Conservation (phyloP, 2,329 filamentous ascomycete genomes). For the Penicillium sp. region DNA sequence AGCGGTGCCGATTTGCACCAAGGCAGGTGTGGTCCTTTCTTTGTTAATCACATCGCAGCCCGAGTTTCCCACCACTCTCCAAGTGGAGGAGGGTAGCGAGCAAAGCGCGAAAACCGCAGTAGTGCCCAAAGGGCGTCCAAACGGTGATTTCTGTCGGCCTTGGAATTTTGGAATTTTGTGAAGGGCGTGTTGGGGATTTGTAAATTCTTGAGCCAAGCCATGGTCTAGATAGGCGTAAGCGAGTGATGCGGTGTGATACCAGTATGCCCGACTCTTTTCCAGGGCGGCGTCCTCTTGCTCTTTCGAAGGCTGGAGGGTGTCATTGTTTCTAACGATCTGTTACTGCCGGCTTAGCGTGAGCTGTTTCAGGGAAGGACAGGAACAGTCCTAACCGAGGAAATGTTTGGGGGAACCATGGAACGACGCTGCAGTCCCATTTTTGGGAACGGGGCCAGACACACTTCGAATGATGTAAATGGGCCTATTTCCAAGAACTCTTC, state of each 20-base stretch:
- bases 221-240: not conserved
- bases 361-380: too few species aligned
- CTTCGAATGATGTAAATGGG: too few species aligned
- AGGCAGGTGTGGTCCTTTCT: not conserved
- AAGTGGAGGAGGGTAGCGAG: constrained; percentile 6
- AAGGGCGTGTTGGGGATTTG: constrained; percentile 10
- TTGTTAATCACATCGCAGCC: constrained; percentile 7
- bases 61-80: constrained; percentile 2
- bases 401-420: too few species aligned
- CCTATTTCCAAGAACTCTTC: too few species aligned
- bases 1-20: constrained; percentile 6
- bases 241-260: constrained; percentile 9
- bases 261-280: constrained; percentile 12
- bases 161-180: constrained; percentile 10
- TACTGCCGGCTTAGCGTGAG: too few species aligned
- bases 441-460: too few species aligned
- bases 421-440: too few species aligned
- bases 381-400: too few species aligned
- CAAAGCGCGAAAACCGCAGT: constrained; percentile 2
- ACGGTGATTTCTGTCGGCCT: not conserved
- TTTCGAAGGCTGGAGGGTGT: not conserved
- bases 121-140: not conserved
- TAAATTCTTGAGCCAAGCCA: constrained; percentile 3
- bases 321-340: not conserved
- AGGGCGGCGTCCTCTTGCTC: not conserved